Percentiles rank a stretch among this genome's conserved stretches.
Conservation (phyloP, 2,329 filamentous ascomycete genomes). For the Pseudocercospora fijiensis region DNA sequence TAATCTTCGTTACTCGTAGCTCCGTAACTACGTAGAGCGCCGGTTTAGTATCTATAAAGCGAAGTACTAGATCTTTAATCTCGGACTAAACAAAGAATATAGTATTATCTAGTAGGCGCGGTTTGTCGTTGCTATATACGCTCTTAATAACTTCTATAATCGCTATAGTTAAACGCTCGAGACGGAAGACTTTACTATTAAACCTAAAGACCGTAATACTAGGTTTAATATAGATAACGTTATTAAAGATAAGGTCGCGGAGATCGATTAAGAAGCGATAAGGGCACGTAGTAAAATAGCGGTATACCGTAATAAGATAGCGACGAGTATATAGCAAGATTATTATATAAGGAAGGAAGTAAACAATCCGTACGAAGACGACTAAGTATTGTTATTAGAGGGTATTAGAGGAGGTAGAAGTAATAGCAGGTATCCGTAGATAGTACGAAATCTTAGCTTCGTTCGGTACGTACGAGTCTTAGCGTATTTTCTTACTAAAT, state of each 20-base stretch:
- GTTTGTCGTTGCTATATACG: neutral
- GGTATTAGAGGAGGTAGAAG: no score
- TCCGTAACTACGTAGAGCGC: constrained; percentile 4
- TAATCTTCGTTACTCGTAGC: constrained; percentile 6
- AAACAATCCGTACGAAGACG: no score
- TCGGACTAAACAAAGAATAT: neutral
- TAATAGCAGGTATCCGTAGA: no score
- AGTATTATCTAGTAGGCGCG: neutral
- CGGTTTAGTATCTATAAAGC: constrained; percentile 8
- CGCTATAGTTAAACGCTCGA: neutral
- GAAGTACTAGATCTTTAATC: neutral
- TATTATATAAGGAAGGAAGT: no score
- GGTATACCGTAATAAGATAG: no score
- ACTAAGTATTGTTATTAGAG: no score
- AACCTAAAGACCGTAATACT: neutral
- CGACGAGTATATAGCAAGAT: no score
- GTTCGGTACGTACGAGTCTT: no score
- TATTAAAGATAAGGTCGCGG: neutral
- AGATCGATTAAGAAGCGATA: neutral
- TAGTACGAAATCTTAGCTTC: no score
- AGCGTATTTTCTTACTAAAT: no score
- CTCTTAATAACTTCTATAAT: neutral
- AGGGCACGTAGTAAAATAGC: no score
- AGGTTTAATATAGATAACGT: neutral
- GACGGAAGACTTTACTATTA: neutral